Conservation (phyloP, 768 basidiomycete genomes). For the Pulveroboletus sp. region DNA sequence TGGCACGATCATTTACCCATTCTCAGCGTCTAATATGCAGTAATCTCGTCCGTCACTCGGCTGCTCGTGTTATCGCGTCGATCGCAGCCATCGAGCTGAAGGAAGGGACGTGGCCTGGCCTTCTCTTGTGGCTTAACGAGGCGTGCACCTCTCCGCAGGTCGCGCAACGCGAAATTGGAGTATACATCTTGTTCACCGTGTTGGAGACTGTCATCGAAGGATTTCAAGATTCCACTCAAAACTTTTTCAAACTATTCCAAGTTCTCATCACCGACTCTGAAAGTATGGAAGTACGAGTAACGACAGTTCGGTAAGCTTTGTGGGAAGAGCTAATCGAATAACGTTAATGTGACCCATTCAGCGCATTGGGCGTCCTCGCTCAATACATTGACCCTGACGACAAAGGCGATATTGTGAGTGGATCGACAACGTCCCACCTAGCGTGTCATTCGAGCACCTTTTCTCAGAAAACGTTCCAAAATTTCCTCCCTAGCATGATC, state of each 20-base stretch:
- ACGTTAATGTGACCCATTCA: constrained; percentile 23
- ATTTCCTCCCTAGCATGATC: constrained; percentile 82
- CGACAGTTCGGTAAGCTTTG: constrained; percentile 65
- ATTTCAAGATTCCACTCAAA: constrained; percentile 71
- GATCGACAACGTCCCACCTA: background rate
- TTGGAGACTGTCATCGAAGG: constrained; percentile 89
- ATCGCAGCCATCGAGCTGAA: constrained; percentile 88
- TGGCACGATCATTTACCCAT: background rate
- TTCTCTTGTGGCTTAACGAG: constrained; percentile 83
- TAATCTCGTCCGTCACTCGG: constrained; percentile 86
- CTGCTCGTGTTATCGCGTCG: constrained; percentile 88
- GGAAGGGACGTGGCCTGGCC: constrained; percentile 73
- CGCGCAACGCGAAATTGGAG: constrained; percentile 85
- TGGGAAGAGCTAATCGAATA: background rate
- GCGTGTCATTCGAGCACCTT: background rate
- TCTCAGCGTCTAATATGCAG: constrained; percentile 38
- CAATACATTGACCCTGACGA: constrained; percentile 89
- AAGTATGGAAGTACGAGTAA: constrained; percentile 86
- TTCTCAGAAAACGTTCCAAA: constrained; percentile 78
- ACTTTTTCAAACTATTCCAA: constrained; percentile 78
- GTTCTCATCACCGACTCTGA: constrained; percentile 74
- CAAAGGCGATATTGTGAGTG: constrained; percentile 79
- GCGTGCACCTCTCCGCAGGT: constrained; percentile 66
- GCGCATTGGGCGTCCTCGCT: constrained; percentile 87
- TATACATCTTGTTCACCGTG: constrained; percentile 86